These are phyloP conservation scores for Saccharomyces hybrid DNA, from an alignment of 1,139 yeast genomes.

Conservation along the genomic window DNA sequence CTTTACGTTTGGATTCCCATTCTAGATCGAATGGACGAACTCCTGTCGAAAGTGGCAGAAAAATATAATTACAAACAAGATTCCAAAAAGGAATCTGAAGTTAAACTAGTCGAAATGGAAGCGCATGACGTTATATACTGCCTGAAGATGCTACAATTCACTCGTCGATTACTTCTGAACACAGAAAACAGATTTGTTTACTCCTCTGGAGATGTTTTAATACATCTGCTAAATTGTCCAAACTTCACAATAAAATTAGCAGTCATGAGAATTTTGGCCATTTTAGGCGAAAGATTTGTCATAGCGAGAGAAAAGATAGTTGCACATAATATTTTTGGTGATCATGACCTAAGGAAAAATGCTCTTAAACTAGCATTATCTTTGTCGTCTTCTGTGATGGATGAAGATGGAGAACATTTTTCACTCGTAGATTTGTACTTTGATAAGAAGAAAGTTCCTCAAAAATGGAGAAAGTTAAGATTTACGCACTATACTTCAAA, in stretches of 20 bases:
- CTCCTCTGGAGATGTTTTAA: constrained; percentile 57
- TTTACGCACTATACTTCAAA: constrained; percentile 46
- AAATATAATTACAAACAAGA: constrained; percentile 41
- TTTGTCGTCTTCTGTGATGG: constrained; percentile 43
- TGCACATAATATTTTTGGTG: constrained; percentile 38
- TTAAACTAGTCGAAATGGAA: constrained; percentile 42
- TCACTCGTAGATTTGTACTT: constrained; percentile 49
- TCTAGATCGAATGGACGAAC: constrained; percentile 64
- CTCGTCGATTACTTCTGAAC: constrained; percentile 58
- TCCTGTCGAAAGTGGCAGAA: constrained; percentile 47
- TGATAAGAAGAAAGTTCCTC: constrained; percentile 43
- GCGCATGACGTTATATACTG: constrained; percentile 42
- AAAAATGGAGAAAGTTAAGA: constrained; percentile 50
- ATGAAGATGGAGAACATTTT: constrained; percentile 41
- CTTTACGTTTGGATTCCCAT: constrained; percentile 71
- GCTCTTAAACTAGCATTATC: constrained; percentile 47
- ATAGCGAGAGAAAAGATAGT: constrained; percentile 40
- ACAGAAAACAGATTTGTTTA: constrained; percentile 65
- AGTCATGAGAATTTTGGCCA: constrained; percentile 57
- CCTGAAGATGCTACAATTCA: constrained; percentile 51
- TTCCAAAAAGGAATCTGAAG: constrained; percentile 35
- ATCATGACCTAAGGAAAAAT: constrained; percentile 34
- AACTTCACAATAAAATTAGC: constrained; percentile 53
- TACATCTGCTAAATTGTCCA: constrained; percentile 51
- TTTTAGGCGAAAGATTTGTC: constrained; percentile 52